Percentiles rank a stretch among this genome's conserved stretches.
These are phyloP conservation scores for Rutstroemia sp. DNA, from an alignment of 2,329 filamentous ascomycete genomes.

Conservation along the genomic window DNA sequence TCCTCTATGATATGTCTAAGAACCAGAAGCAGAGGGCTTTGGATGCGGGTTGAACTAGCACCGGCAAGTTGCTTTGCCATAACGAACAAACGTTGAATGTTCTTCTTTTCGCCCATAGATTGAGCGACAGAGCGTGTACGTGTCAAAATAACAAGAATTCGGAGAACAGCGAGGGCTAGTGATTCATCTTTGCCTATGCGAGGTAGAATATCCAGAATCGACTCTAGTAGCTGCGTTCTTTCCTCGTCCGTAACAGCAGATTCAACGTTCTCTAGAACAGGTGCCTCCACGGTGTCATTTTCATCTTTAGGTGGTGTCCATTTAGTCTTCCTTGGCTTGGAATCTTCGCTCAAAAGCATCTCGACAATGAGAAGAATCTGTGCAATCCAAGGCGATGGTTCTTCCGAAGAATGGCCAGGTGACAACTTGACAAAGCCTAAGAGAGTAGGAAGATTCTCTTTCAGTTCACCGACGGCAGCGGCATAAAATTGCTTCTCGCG, in stretches of 20 bases:
- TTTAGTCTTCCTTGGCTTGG: constrained; percentile 65
- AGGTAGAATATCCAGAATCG: constrained; percentile 76
- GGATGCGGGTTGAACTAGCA: constrained; percentile 66
- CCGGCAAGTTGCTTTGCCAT: constrained; percentile 91
- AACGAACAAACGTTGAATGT: constrained; percentile 82
- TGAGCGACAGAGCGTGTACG: constrained; percentile 68
- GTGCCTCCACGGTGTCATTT: constrained; percentile 40
- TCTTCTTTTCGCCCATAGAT: constrained; percentile 76
- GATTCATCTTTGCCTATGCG: constrained; percentile 81
- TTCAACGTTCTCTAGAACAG: constrained; percentile 53
- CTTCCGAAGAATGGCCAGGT: constrained; percentile 59
- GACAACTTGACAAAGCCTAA: constrained; percentile 71
- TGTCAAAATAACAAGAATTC: constrained; percentile 82
- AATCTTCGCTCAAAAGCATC: constrained; percentile 81
- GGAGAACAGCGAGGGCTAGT: constrained; percentile 73
- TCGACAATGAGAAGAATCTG: constrained; percentile 87
- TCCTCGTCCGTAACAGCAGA: constrained; percentile 56
- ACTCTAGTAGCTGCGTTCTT: constrained; percentile 64
- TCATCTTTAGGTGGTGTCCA: constrained; percentile 56
- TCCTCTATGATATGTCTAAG: constrained; percentile 92
- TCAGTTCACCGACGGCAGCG: constrained; percentile 65
- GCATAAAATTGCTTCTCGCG: constrained; percentile 77
- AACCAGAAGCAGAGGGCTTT: constrained; percentile 61
- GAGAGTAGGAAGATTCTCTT: constrained; percentile 68
- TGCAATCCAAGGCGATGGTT: constrained; percentile 86